Evolutionary conservation across 805 yeast genomes (phyloP), one percentile per base, ranked within the genome.

Genomic region (Candida morakotiae): DNA sequence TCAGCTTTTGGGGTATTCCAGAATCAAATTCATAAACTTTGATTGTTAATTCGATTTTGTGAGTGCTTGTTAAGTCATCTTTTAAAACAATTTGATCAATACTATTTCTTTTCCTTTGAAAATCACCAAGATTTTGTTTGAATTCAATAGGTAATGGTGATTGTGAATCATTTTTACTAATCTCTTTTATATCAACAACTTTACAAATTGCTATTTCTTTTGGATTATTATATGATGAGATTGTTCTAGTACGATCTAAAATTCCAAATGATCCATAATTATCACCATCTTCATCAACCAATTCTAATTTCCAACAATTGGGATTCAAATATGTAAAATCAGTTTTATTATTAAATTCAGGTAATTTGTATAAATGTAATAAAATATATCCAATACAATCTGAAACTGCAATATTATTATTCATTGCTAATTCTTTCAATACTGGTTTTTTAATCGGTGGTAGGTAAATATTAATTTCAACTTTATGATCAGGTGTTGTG

Each of bases 261-360:
- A 89, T 77, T 1, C 98, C 98, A 64, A 93, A 89, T 36, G 87
- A 86, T 47, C 94, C 98, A 37, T 87, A 88, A 26, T 85, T 81
- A 35, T 94, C 96, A 6, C 91, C 91, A 54, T 89, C 97, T 35
- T 91, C 98, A 55, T 93, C 98, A 1, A 84, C 88, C 16, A 91
- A 68, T 40, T 84, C 84, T 23, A 91, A 52, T 37, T 81, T 71
- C 93, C 95, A 87, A 41, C 60, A 58, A 49, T 83, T 82, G 0
- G 89, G 84, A 42, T 83, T 76, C 22, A 56, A 37, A 21, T 35
- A 35, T 2, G 28, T 25, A 2, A 31, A 14, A 4, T 38, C 38
- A 1, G 40, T 15, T 34, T 49, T 4, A 47, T 61, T 37, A 43
- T 55, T 37, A 46, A 40, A 42, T 29, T 43, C 51, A 30, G 49